Percentiles rank a stretch among this genome's conserved stretches.
Evolutionary conservation across 768 basidiomycete species (phyloP).

Genomic region (Calocybe cyanea): DNA sequence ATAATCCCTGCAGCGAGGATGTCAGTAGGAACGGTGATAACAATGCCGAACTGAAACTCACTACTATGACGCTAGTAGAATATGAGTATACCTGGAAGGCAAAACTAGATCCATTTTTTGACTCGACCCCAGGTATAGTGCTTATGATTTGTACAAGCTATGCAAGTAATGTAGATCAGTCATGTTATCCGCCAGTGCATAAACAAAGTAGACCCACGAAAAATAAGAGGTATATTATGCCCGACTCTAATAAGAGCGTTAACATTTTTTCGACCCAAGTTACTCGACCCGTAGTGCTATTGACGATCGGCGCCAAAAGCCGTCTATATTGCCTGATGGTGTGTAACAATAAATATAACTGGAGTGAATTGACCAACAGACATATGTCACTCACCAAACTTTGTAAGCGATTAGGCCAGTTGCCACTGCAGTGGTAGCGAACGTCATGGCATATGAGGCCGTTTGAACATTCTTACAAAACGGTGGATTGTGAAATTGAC

Average conservation of each 20-base stretch:
- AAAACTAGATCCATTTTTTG: not conserved
- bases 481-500: conserved; percentile 6
- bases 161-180: not conserved
- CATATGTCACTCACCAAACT: not conserved
- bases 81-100: conserved; percentile 6
- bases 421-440: conserved; percentile 5
- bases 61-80: conserved; percentile 8
- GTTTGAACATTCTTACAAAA: conserved; percentile 9
- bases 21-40: not conserved
- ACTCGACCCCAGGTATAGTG: not conserved
- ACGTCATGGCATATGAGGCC: not conserved
- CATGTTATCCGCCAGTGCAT: not conserved
- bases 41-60: not conserved
- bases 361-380: not conserved
- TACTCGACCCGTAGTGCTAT: not conserved
- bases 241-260: conserved; percentile 5
- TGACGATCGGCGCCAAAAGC: not conserved
- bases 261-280: conserved; percentile 1
- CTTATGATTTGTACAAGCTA: not conserved
- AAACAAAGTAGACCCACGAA: not conserved
- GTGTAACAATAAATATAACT: not conserved
- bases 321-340: conserved; percentile 4
- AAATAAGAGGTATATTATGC: conserved; percentile 5
- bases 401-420: conserved; percentile 2
- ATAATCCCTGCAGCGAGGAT: conserved; percentile 1